Conservation (phyloP, 495 filamentous ascomycete genomes). For the Amphirosellinia nigrospora region DNA sequence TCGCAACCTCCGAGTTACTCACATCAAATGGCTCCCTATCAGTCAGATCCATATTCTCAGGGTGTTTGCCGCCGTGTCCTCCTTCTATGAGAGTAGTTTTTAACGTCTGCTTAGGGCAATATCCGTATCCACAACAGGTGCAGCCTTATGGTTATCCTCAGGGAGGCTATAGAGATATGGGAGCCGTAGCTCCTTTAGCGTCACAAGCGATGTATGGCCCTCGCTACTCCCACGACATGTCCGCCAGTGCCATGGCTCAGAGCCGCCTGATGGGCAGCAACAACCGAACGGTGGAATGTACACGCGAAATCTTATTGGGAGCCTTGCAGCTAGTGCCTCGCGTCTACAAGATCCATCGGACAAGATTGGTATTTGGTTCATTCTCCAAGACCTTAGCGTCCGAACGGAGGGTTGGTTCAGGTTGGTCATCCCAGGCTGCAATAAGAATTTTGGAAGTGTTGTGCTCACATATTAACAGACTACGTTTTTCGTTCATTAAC, state of each 20-base stretch:
- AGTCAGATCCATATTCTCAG: conserved; percentile 45
- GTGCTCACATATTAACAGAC: conserved; percentile 37
- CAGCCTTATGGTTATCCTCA: conserved; percentile 40
- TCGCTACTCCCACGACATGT: conserved; percentile 42
- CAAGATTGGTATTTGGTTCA: conserved; percentile 94
- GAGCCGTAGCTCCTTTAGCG: conserved; percentile 39
- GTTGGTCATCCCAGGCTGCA: conserved; percentile 54
- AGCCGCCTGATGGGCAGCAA: conserved; percentile 46
- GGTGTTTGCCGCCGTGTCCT: conserved; percentile 47
- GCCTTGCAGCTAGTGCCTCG: conserved; percentile 88
- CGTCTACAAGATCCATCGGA: conserved; percentile 80
- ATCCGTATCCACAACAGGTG: conserved; percentile 44
- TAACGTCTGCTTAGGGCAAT: conserved; percentile 42
- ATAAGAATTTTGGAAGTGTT: not conserved
- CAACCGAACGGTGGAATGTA: conserved; percentile 82
- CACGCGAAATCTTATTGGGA: conserved; percentile 94
- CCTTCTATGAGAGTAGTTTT: conserved; percentile 17
- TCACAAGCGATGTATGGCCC: conserved; percentile 42
- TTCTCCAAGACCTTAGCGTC: conserved; percentile 93
- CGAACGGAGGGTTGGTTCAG: conserved; percentile 90
- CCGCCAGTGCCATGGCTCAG: conserved; percentile 41
- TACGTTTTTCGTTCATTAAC: conserved; percentile 76
- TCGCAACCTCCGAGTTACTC: conserved; percentile 40
- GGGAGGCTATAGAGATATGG: conserved; percentile 38
- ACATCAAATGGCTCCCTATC: conserved; percentile 48